Percentiles rank a stretch among this genome's conserved stretches.
These are phyloP conservation scores for Diaporthe eres DNA, from an alignment of 2,329 filamentous ascomycete species.

Conservation along the genomic window DNA sequence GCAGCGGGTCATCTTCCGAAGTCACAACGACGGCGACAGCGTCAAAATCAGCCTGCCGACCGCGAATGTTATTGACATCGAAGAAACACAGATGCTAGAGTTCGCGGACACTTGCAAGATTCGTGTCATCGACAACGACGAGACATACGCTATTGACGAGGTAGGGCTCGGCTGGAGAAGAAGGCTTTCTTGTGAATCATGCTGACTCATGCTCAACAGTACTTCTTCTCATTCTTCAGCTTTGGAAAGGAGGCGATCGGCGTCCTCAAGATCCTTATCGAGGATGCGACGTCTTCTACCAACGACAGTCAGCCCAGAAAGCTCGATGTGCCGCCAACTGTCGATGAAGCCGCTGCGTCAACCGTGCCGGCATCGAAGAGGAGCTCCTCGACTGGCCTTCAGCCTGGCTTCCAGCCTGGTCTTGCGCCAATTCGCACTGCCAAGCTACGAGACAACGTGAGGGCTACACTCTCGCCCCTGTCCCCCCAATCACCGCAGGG, in stretches of 20 bases:
- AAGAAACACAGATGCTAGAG: slow-evolving; percentile 90
- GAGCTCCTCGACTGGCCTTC: slow-evolving; percentile 42
- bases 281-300: slow-evolving; percentile 68
- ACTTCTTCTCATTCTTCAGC: slow-evolving; percentile 97
- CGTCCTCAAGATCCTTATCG: slow-evolving; percentile 80
- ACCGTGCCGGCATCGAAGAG: slow-evolving; percentile 39
- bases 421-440: slow-evolving; percentile 53
- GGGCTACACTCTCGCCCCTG: slow-evolving; percentile 71
- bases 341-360: slow-evolving; percentile 38
- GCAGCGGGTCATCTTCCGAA: slow-evolving; percentile 94
- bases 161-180: slow-evolving; percentile 59
- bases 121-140: slow-evolving; percentile 91
- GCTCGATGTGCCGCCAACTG: slow-evolving; percentile 20
- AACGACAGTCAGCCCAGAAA: slow-evolving; percentile 54
- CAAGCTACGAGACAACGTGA: slow-evolving; percentile 69
- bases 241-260: slow-evolving; percentile 87
- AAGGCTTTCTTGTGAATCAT: not conserved
- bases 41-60: slow-evolving; percentile 96
- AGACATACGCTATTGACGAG: slow-evolving; percentile 96
- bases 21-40: slow-evolving; percentile 96
- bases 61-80: slow-evolving; percentile 90
- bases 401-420: slow-evolving; percentile 39
- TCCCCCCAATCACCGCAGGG: slow-evolving; percentile 59
- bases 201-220: slow-evolving; percentile 65
- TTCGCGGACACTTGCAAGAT: slow-evolving; percentile 96